phyloP scores from a whole-genome alignment of 306 rosid genomes.

The Abrus pulchellus region DNA sequence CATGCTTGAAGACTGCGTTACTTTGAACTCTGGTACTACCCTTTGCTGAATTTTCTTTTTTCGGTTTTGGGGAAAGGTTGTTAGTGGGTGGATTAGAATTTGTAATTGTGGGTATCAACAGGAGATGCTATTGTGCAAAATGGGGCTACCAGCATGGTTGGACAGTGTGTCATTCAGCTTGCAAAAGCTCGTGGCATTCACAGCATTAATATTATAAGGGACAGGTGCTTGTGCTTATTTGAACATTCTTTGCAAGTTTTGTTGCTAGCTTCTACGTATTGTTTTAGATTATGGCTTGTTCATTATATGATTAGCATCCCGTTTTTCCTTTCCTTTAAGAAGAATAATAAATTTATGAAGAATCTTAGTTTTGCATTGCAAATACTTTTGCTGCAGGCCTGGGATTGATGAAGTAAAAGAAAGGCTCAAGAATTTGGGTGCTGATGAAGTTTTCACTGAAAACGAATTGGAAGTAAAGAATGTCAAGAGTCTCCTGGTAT shows the following conservation, averaged over 20 bases:
- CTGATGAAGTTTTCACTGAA: constrained; percentile 86
- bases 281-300: constrained; percentile 18
- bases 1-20: constrained; percentile 82
- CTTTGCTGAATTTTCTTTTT: background rate
- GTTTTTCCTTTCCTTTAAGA: background rate
- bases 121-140: constrained; percentile 95
- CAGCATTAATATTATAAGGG: constrained; percentile 78
- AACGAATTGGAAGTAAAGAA: constrained; percentile 85
- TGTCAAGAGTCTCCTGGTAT: constrained; percentile 91
- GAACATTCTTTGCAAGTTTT: constrained; percentile 36
- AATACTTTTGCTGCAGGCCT: constrained; percentile 60
- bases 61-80: background rate
- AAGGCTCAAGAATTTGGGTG: constrained; percentile 81
- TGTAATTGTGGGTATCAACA: constrained; percentile 47
- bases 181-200: constrained; percentile 76
- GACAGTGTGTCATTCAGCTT: constrained; percentile 95
- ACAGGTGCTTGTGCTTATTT: constrained; percentile 79
- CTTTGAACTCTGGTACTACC: constrained; percentile 72
- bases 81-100: constrained; percentile 2
- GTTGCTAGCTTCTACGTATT: constrained; percentile 24
- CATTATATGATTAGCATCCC: background rate
- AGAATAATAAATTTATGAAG: background rate
- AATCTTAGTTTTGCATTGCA: constrained; percentile 25
- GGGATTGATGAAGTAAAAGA: constrained; percentile 80
- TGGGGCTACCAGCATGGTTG: constrained; percentile 98